Percentiles rank a stretch among this genome's conserved stretches.
Evolutionary conservation across 2,329 filamentous ascomycete genomes (phyloP).

Genomic region (Emmonsiellopsis sp.): DNA sequence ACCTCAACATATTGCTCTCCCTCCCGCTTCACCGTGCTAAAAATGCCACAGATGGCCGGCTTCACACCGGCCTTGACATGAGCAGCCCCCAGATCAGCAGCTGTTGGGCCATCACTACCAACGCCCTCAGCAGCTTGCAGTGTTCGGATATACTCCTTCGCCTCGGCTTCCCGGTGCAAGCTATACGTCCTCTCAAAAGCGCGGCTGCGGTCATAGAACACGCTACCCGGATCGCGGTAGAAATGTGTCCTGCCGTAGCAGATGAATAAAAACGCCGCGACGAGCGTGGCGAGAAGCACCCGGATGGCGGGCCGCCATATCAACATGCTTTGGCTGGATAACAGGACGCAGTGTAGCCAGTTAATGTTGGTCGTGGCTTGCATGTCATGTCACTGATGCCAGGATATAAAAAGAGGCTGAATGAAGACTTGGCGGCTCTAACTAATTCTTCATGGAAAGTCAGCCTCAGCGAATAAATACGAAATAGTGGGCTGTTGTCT

Average conservation of each 20-base stretch:
- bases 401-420: too few species aligned
- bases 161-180: slow-evolving; percentile 7
- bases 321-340: too few species aligned
- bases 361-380: too few species aligned
- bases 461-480: too few species aligned
- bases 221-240: slow-evolving; percentile 14
- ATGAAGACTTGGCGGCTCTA: too few species aligned
- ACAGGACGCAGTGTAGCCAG: too few species aligned
- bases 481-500: too few species aligned
- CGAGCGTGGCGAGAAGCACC: neutral
- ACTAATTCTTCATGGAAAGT: too few species aligned
- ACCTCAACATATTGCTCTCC: slow-evolving; percentile 11
- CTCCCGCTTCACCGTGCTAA: slow-evolving; percentile 12
- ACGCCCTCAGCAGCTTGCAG: neutral
- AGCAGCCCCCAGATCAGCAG: too few species aligned
- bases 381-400: too few species aligned
- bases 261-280: neutral
- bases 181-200: slow-evolving; percentile 14
- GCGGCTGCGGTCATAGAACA: slow-evolving; percentile 11
- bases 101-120: too few species aligned
- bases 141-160: slow-evolving; percentile 5
- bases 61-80: neutral
- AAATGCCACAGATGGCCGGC: slow-evolving; percentile 7
- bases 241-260: slow-evolving; percentile 7
- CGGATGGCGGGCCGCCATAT: neutral